phyloP scores from a whole-genome alignment of 2,329 filamentous ascomycete species.

The Aureobasidium uvarum region DNA sequence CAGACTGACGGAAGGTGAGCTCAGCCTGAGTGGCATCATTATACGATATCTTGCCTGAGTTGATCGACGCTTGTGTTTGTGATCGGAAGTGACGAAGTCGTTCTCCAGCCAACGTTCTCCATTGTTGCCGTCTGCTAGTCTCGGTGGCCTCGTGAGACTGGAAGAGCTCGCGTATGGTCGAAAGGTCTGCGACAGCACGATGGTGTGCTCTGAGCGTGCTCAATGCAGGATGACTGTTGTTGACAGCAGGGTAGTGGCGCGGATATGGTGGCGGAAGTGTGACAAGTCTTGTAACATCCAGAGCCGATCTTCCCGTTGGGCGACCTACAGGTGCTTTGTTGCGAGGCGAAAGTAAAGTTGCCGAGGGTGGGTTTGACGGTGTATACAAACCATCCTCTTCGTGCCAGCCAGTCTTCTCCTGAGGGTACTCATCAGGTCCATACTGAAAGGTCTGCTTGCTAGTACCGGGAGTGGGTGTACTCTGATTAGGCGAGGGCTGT shows the following conservation, averaged over 20 bases:
- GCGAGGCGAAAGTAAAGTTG: slow-evolving; percentile 14
- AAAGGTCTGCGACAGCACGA: slow-evolving; percentile 65
- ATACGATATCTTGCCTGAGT: slow-evolving; percentile 69
- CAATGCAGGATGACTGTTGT: slow-evolving; percentile 93
- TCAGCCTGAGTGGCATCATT: slow-evolving; percentile 67
- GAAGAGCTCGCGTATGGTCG: slow-evolving; percentile 44
- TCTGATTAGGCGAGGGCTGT: slow-evolving; percentile 38
- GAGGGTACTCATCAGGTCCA: slow-evolving; percentile 60
- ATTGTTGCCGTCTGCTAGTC: slow-evolving; percentile 36
- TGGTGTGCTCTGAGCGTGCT: slow-evolving; percentile 71
- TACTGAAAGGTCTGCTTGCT: slow-evolving; percentile 45
- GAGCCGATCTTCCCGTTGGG: slow-evolving; percentile 31
- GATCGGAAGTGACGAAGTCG: slow-evolving; percentile 64
- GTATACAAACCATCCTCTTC: slow-evolving; percentile 38
- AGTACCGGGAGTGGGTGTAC: slow-evolving; percentile 36
- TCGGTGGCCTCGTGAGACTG: slow-evolving; percentile 17
- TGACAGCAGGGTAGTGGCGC: slow-evolving; percentile 89
- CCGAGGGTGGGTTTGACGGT: background rate
- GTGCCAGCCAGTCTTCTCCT: slow-evolving; percentile 62
- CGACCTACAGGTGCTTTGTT: background rate
- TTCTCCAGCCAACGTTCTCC: slow-evolving; percentile 32
- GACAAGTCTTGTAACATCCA: slow-evolving; percentile 89
- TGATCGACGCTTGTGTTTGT: slow-evolving; percentile 72
- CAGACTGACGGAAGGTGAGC: slow-evolving; percentile 51
- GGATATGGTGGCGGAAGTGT: slow-evolving; percentile 93